Base-by-base conservation (phyloP, 495 filamentous ascomycete genomes). In the Tuber melanosporum region DNA sequence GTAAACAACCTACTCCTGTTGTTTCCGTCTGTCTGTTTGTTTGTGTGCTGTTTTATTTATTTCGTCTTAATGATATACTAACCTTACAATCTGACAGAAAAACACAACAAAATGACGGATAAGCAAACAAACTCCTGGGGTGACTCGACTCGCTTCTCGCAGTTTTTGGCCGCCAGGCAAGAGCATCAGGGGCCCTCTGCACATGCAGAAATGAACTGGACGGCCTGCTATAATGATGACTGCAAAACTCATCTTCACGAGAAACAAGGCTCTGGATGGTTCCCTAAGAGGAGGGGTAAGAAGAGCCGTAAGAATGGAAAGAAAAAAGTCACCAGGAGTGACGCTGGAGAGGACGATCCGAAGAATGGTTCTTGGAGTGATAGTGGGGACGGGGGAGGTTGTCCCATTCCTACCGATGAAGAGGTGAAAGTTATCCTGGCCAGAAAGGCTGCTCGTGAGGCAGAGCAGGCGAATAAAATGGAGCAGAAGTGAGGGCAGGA, bases 161-260 rank as follows among this genome's bases (percentile, higher is more conserved):
- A 14, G 6, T 14, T 26, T 36, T 19, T 17, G 14, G 4, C 57
- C 12, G 8, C 49, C 52, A 3, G 10, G 22, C 57, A 19, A 36
- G 57, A 17, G 57, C 15, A 15, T 4, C 12, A 14, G 3, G 26
- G 14, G 17, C 1, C 26, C 57, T 66, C 57, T 14, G 1, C 57
- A 19, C 78, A 80, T 43, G 77, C 36, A 3, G 52, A n/a, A 26
- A 62, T 79, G 17, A 80, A 44, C 17, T 80, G 78, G 78, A 80
- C 77, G 19, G 73, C 43, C 19, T 80, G 78, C n/a, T 80, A 80
- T 62, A 77, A 80, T n/a, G 78, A 80, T 17, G 52, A 71, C 42
- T 80, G 78, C 36, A 70, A n/a, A 5, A 44, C 79, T 15, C 78
- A 80, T 62, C 32, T 80, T 19, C 73, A 42, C 2, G 78, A 80